Percentiles rank a stretch among this genome's conserved stretches.
Evolutionary conservation across 768 basidiomycete genomes (phyloP).

Genomic region (Rossbeevera mucosa): DNA sequence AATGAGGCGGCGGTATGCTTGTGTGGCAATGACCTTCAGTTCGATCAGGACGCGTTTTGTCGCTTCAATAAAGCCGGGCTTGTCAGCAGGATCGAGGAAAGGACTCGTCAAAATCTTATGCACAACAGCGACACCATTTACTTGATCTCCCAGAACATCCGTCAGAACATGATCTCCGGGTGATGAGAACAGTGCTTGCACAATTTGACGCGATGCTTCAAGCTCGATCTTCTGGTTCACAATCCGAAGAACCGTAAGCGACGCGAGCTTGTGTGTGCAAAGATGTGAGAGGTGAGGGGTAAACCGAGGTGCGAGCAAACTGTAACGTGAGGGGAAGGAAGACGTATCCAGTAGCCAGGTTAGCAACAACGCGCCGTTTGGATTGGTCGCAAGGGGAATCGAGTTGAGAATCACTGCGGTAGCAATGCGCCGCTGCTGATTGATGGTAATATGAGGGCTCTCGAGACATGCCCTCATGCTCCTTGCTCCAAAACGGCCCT

Average conservation of each 20-base stretch:
- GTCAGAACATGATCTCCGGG: slow-evolving; percentile 86
- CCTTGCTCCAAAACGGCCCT: slow-evolving; percentile 95
- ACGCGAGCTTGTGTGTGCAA: slow-evolving; percentile 97
- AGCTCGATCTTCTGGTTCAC: slow-evolving; percentile 96
- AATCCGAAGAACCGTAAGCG: slow-evolving; percentile 89
- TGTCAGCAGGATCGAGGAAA: slow-evolving; percentile 71
- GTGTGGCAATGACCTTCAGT: slow-evolving; percentile 89
- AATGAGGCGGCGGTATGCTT: slow-evolving; percentile 88
- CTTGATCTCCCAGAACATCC: slow-evolving; percentile 93
- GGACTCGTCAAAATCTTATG: slow-evolving; percentile 89
- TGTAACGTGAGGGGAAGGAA: slow-evolving; percentile 92
- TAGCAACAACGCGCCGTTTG: slow-evolving; percentile 91
- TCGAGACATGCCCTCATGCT: slow-evolving; percentile 98
- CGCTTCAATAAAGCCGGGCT: slow-evolving; percentile 70
- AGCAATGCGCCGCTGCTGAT: slow-evolving; percentile 92
- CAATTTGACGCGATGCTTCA: slow-evolving; percentile 79
- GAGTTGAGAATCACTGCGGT: slow-evolving; percentile 95
- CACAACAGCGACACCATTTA: slow-evolving; percentile 90
- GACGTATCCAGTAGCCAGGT: slow-evolving; percentile 98
- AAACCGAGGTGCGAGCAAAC: slow-evolving; percentile 90
- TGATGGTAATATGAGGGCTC: slow-evolving; percentile 77
- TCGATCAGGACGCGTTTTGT: slow-evolving; percentile 88
- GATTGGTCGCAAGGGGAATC: slow-evolving; percentile 94
- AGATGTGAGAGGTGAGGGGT: slow-evolving; percentile 94
- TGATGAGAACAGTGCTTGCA: slow-evolving; percentile 88